Evolutionary conservation across 2,329 filamentous ascomycete genomes (phyloP).

Genomic region (Hymenoscyphus salicellus): DNA sequence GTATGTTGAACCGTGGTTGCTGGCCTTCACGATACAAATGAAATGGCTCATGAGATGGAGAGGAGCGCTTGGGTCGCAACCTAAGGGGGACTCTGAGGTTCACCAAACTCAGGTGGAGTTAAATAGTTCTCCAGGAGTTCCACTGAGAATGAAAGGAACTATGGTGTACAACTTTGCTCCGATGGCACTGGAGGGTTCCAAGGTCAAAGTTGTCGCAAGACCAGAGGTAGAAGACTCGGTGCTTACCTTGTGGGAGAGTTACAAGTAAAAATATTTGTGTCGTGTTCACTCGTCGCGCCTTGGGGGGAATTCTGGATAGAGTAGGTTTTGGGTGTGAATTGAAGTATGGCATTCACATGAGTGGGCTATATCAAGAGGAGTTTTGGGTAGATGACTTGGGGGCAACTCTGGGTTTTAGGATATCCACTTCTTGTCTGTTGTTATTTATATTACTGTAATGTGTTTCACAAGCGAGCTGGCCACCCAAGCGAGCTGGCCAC

Average conservation of each 20-base stretch:
- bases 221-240: neutral
- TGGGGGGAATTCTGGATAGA: no score
- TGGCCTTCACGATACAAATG: neutral
- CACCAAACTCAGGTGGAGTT: neutral
- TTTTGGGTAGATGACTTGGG: no score
- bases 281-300: neutral
- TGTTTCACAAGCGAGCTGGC: neutral
- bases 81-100: neutral
- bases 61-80: neutral
- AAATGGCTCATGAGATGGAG: slow-evolving; percentile 6
- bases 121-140: neutral
- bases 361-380: no score
- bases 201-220: neutral
- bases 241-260: neutral
- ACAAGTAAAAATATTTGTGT: neutral
- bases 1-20: neutral
- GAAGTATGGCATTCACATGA: no score
- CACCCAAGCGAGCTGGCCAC: neutral
- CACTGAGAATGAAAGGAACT: neutral
- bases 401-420: no score
- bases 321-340: no score
- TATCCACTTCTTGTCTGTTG: no score
- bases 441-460: neutral
- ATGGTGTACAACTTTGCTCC: neutral
- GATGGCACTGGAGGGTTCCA: neutral